Conservation (phyloP, 108 stramenopile genomes). For the Pseudonitzschia multiseries region DNA sequence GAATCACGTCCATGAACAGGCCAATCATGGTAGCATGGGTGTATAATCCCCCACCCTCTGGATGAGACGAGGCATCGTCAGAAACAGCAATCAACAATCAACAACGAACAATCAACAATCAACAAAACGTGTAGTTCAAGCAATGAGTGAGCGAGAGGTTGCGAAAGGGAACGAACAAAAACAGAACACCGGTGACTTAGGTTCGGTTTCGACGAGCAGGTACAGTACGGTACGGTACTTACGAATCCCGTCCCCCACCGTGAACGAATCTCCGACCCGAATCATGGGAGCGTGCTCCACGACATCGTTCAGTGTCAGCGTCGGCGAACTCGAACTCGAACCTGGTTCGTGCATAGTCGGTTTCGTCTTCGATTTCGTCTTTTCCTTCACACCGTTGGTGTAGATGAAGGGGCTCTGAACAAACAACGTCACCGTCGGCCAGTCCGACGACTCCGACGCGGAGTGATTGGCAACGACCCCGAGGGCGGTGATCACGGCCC, state of each 20-base stretch:
- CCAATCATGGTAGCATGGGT: slow-evolving; percentile 6
- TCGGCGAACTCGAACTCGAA: too few relatives aligned
- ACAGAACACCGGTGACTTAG: too few relatives aligned
- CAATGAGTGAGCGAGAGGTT: too few relatives aligned
- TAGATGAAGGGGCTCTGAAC: slow-evolving; percentile 18
- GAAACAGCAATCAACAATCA: too few relatives aligned
- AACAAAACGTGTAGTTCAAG: too few relatives aligned
- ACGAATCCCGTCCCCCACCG: slow-evolving; percentile 12
- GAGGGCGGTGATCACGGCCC: background rate
- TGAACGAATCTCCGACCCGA: slow-evolving; percentile 22
- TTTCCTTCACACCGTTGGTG: slow-evolving; percentile 1
- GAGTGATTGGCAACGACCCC: background rate
- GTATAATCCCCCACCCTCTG: background rate
- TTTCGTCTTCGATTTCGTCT: background rate
- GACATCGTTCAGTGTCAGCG: background rate
- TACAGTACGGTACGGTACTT: too few relatives aligned
- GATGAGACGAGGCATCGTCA: too few relatives aligned
- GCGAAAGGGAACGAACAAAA: too few relatives aligned
- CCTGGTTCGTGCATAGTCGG: background rate
- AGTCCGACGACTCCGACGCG: background rate
- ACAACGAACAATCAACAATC: too few relatives aligned
- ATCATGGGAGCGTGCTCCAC: slow-evolving; percentile 12
- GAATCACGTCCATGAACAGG: background rate
- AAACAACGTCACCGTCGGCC: slow-evolving; percentile 7
- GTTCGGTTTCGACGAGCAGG: too few relatives aligned